A percentile compares a stretch with the other conserved stretches of the same genome.
Evolutionary conservation across 345 rosid species (phyloP).

Genomic region (Arabis alpina): DNA sequence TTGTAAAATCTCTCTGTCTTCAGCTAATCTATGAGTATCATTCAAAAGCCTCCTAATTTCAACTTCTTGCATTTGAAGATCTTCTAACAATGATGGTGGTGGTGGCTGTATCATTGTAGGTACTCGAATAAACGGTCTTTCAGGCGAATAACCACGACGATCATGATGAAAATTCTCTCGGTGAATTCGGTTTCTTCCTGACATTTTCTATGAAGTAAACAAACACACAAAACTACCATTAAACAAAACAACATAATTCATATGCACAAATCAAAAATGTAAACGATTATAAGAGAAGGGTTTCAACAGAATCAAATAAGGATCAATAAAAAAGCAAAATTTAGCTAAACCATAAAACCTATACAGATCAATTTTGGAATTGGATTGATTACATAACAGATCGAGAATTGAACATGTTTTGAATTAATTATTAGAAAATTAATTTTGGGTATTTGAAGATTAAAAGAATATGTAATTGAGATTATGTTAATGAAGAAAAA

Average conservation of each 20-base stretch:
- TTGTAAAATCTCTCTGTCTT: constrained; percentile 74
- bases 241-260: neutral
- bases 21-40: constrained; percentile 76
- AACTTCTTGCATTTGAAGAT: constrained; percentile 77
- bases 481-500: neutral
- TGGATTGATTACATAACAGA: constrained; percentile 19
- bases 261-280: neutral
- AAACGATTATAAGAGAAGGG: neutral
- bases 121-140: constrained; percentile 66
- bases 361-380: neutral
- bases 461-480: neutral
- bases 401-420: neutral
- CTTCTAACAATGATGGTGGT: constrained; percentile 81
- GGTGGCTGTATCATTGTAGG: constrained; percentile 74
- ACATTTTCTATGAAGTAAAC: constrained; percentile 48
- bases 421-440: neutral
- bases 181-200: constrained; percentile 78
- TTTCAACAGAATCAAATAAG: neutral
- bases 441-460: neutral
- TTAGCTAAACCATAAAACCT: neutral
- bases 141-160: constrained; percentile 66
- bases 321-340: neutral
- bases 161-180: constrained; percentile 67
- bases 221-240: neutral
- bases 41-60: constrained; percentile 76